Percentiles rank a stretch among this genome's conserved stretches.
phyloP scores from a whole-genome alignment of 2,329 filamentous ascomycete genomes.

The Passalora sequoiae region DNA sequence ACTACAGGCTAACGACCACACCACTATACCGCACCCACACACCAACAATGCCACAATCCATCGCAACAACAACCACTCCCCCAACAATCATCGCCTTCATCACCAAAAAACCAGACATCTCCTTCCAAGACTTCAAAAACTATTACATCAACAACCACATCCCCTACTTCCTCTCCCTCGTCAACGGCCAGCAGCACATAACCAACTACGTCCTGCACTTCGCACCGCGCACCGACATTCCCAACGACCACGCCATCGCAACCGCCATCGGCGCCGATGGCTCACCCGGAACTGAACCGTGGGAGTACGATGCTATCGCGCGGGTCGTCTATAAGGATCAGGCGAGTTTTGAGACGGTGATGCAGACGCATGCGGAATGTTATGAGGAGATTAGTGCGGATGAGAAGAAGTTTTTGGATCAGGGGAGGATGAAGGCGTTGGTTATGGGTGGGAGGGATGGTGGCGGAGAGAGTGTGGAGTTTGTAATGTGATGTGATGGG shows the following conservation, averaged over 20 bases:
- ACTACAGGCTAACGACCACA: too few relatives aligned
- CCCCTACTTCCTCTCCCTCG: conserved; percentile 2
- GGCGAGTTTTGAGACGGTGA: conserved; percentile 1
- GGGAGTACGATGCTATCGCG: conserved; percentile 1
- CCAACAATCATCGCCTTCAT: neutral
- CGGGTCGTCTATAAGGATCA: neutral
- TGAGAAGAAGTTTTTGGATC: conserved; percentile 2
- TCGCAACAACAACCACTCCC: neutral
- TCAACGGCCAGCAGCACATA: neutral
- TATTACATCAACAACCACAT: neutral
- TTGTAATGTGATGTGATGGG: neutral
- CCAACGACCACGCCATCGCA: neutral
- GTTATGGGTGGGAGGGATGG: neutral
- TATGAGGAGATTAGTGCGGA: neutral
- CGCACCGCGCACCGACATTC: neutral
- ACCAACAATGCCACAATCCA: neutral
- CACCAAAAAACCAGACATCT: neutral
- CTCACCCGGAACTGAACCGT: neutral
- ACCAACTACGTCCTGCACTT: neutral
- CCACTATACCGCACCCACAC: too few relatives aligned
- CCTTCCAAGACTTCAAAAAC: conserved; percentile 1
- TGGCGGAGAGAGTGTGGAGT: neutral
- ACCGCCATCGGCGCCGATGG: neutral
- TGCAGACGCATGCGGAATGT: neutral
- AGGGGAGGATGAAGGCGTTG: neutral